Percentiles rank a stretch among this genome's conserved stretches.
Evolutionary conservation across 1,284 basidiomycete genomes (phyloP).

Genomic region (Phaffia rhodozyma): DNA sequence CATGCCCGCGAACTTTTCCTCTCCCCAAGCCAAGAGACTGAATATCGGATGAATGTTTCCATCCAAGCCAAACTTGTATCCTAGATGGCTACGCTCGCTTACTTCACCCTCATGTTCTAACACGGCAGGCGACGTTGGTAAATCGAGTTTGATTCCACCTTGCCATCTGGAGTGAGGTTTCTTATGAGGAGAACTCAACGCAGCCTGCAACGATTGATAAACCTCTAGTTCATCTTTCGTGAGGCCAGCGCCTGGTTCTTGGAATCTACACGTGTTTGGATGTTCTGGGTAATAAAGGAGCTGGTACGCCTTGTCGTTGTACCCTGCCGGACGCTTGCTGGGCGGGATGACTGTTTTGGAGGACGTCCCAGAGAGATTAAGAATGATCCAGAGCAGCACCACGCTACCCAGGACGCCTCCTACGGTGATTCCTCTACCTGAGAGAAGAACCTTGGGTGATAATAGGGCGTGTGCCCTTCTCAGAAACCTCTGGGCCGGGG

Average conservation of each 20-base stretch:
- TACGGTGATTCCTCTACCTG: no score
- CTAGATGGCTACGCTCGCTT: background rate
- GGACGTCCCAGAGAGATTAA: no score
- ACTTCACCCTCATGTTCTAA: background rate
- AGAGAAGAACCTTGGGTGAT: no score
- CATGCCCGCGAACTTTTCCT: slow-evolving; percentile 8
- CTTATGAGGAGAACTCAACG: no score
- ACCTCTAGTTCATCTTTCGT: background rate
- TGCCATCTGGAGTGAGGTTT: background rate
- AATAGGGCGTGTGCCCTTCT: no score
- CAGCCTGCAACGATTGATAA: background rate
- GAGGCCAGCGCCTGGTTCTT: slow-evolving; percentile 6
- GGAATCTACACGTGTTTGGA: background rate
- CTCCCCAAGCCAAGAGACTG: slow-evolving; percentile 3
- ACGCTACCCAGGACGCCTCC: no score
- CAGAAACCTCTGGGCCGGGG: no score
- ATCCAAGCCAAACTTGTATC: background rate
- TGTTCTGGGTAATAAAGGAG: background rate
- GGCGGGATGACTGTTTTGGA: no score
- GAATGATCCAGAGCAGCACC: no score
- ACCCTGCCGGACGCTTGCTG: no score
- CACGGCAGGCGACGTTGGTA: background rate
- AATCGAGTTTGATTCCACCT: background rate
- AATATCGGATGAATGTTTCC: slow-evolving; percentile 11
- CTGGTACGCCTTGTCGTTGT: background rate